phyloP scores from a whole-genome alignment of 345 rosid genomes.

The Linum trigynum region DNA sequence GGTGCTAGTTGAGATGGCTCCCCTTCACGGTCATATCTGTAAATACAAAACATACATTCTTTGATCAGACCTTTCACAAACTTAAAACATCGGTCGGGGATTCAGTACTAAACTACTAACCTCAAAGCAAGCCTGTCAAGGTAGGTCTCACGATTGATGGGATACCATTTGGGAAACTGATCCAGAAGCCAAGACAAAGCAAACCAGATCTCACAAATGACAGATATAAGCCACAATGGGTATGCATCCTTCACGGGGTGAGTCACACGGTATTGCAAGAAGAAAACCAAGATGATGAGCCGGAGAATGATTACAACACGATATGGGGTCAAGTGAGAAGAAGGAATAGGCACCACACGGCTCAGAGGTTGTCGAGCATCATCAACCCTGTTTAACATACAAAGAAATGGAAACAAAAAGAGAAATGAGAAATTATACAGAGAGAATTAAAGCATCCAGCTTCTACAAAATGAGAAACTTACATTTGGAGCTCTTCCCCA shows the following conservation, averaged over 20 bases:
- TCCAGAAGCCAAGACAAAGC: slow-evolving; percentile 98
- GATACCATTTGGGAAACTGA: slow-evolving; percentile 98
- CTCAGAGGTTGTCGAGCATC: slow-evolving; percentile 92
- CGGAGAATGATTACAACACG: slow-evolving; percentile 83
- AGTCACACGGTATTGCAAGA: slow-evolving; percentile 86
- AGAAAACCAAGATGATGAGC: slow-evolving; percentile 90
- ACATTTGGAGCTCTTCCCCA: slow-evolving; percentile 98
- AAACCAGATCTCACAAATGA: slow-evolving; percentile 99
- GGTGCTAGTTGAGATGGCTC: slow-evolving; percentile 95
- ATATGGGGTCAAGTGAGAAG: slow-evolving; percentile 77
- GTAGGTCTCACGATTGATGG: slow-evolving; percentile 92
- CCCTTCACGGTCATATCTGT: slow-evolving; percentile 92
- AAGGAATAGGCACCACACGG: slow-evolving; percentile 73
- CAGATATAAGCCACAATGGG: slow-evolving; percentile 86
- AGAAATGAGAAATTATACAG: neutral
- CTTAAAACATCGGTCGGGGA: neutral
- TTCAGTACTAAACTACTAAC: slow-evolving; percentile 28
- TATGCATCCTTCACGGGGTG: slow-evolving; percentile 95
- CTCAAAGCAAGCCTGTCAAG: slow-evolving; percentile 90
- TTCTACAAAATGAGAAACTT: slow-evolving; percentile 18
- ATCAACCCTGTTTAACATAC: slow-evolving; percentile 59
- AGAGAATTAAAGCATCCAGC: slow-evolving; percentile 2
- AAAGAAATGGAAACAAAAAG: slow-evolving; percentile 1
- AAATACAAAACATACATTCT: slow-evolving; percentile 15
- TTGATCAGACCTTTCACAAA: neutral